These are phyloP conservation scores for Knufia fluminis DNA, from an alignment of 2,329 filamentous ascomycete species.

Conservation along the genomic window DNA sequence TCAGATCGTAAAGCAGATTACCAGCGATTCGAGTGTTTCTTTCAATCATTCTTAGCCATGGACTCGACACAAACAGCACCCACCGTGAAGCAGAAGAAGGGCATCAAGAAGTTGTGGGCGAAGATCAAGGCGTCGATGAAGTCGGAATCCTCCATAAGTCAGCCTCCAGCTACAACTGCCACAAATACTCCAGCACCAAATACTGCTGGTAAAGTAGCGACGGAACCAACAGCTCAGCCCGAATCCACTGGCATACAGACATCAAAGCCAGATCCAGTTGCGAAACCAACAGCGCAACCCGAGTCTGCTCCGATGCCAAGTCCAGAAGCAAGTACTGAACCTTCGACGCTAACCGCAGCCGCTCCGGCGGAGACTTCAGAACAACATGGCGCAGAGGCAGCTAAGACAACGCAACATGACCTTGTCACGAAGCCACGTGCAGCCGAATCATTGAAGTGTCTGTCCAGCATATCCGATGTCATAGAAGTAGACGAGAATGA, in stretches of 20 bases:
- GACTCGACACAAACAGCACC: slow-evolving; percentile 11
- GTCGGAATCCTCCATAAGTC: slow-evolving; percentile 7
- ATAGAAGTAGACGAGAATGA: slow-evolving; percentile 15
- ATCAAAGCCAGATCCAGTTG: background rate
- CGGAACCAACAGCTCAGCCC: background rate
- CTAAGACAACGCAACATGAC: too few relatives aligned
- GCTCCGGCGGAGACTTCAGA: background rate
- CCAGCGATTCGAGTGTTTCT: background rate
- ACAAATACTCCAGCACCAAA: slow-evolving; percentile 2
- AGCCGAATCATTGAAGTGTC: too few relatives aligned
- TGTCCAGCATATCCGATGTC: background rate
- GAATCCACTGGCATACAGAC: background rate
- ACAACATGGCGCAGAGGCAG: background rate
- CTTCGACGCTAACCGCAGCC: background rate
- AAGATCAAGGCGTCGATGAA: slow-evolving; percentile 15
- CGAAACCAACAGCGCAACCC: slow-evolving; percentile 1
- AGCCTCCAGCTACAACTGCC: slow-evolving; percentile 1
- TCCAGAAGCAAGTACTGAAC: background rate
- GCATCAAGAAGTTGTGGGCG: slow-evolving; percentile 18
- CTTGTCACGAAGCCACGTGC: too few relatives aligned
- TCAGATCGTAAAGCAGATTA: background rate
- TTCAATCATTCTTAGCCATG: background rate
- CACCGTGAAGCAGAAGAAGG: slow-evolving; percentile 17
- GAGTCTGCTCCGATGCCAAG: background rate
- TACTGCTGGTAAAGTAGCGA: background rate